These are phyloP conservation scores for Alternaria dauci DNA, from an alignment of 2,329 filamentous ascomycete genomes.

Conservation along the genomic window DNA sequence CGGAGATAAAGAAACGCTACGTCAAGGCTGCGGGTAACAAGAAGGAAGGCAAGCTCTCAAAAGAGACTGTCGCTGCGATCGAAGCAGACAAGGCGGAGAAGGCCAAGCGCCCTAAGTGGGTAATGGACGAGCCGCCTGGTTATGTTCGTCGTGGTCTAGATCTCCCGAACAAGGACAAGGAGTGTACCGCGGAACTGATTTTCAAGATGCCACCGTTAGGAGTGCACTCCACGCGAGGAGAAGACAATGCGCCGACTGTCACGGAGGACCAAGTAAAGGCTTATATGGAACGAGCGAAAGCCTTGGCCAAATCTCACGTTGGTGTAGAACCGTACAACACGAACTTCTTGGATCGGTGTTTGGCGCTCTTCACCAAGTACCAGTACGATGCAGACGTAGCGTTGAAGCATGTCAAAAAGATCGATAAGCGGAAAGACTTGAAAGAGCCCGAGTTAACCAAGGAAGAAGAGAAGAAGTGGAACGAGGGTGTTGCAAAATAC, in stretches of 20 bases:
- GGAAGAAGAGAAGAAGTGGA: slow-evolving; percentile 86
- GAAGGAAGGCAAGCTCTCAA: slow-evolving; percentile 78
- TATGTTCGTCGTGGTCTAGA: slow-evolving; percentile 89
- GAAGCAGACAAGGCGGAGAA: slow-evolving; percentile 83
- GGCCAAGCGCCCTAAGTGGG: slow-evolving; percentile 88
- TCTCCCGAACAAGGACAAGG: slow-evolving; percentile 72
- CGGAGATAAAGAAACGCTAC: slow-evolving; percentile 82
- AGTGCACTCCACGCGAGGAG: slow-evolving; percentile 57
- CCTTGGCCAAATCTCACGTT: slow-evolving; percentile 67
- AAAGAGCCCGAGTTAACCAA: slow-evolving; percentile 84
- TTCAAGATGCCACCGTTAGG: slow-evolving; percentile 75
- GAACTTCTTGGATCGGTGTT: slow-evolving; percentile 85
- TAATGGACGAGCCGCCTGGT: slow-evolving; percentile 88
- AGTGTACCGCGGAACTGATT: slow-evolving; percentile 75
- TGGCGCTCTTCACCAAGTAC: slow-evolving; percentile 75
- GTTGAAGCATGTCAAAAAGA: slow-evolving; percentile 71
- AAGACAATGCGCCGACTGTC: slow-evolving; percentile 54
- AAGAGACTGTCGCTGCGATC: slow-evolving; percentile 78
- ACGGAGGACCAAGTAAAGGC: slow-evolving; percentile 71
- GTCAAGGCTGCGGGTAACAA: slow-evolving; percentile 69
- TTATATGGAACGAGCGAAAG: slow-evolving; percentile 76
- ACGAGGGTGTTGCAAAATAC: slow-evolving; percentile 87
- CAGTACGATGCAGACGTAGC: slow-evolving; percentile 76
- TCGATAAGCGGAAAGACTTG: slow-evolving; percentile 74
- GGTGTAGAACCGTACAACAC: slow-evolving; percentile 79